Evolutionary conservation across 306 rosid species (phyloP).

Genomic region (Carpinus viminea): DNA sequence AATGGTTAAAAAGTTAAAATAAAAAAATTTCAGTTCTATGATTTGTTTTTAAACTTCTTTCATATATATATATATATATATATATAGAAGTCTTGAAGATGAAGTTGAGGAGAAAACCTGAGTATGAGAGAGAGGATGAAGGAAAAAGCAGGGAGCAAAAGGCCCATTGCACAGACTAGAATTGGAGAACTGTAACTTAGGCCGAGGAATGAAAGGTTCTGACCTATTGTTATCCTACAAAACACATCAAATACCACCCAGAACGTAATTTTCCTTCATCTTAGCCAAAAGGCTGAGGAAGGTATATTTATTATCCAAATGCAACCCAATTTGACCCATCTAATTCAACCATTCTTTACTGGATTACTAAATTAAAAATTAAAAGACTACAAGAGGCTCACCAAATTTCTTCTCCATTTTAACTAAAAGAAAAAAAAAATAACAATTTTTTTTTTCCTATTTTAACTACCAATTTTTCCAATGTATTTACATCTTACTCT

Average conservation of each 20-base stretch:
- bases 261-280: background rate
- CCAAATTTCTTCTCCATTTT: too few relatives aligned
- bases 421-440: too few relatives aligned
- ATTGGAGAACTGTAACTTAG: constrained; percentile 76
- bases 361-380: background rate
- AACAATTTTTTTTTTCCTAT: too few relatives aligned
- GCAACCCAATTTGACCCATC: background rate
- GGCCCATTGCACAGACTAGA: constrained; percentile 77
- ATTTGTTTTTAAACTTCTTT: background rate
- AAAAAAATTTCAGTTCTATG: background rate
- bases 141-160: constrained; percentile 57
- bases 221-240: constrained; percentile 67
- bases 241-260: constrained; percentile 12
- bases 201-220: constrained; percentile 60
- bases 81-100: background rate
- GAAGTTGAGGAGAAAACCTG: constrained; percentile 37
- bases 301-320: background rate
- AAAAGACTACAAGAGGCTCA: background rate
- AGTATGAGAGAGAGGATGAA: constrained; percentile 53
- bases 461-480: too few relatives aligned
- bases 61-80: background rate
- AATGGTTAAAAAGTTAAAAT: background rate
- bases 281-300: background rate
- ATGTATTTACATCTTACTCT: too few relatives aligned
- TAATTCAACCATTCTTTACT: background rate